Base-by-base conservation (phyloP, 768 basidiomycete species). In the Gautieria morchelliformis region DNA sequence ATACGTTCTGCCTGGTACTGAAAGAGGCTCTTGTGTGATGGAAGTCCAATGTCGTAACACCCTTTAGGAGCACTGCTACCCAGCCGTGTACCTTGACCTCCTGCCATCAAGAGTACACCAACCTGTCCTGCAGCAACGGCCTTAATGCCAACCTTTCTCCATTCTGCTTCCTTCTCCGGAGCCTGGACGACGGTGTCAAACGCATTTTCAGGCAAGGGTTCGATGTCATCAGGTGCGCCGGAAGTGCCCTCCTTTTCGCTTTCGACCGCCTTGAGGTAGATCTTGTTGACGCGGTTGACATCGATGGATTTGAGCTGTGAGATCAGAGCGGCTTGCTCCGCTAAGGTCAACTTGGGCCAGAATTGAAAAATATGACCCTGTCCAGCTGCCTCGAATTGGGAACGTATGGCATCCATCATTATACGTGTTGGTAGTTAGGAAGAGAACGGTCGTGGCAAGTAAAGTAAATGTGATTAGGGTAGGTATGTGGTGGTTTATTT, bases 1-100 rank as follows among this genome's bases (percentile, higher is more conserved):
- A 99, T 96, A 56, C 96, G 83, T 73, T 95, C 93, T n/a, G 94
- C 96, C 71, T 99, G 96, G 63, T 89, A 87, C 64, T 96, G 93
- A 77, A 99, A 98, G 55, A 99, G 83, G 12, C 86, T 83, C 72
- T 93, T 95, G 72, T 90, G 85, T 22, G 90, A 93, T 11, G 93
- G 90, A 35, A 99, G 77, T 14, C 88, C 90, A 63, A 99, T 97
- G 69, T 98, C 93, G 71, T 97, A 98, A 75, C 94, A 96, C 5
- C 96, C 96, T 68, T 99, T 99, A 20, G 96, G 96, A 5, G 88
- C 88, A 32, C 79, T 81, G 66, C 89, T 93, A 32, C 96, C 96
- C 44, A 99, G 74, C 56, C 96, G 79, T 19, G 94, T 96, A 14
- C 96, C 96, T 72, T 99, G 96, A 1, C 96, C 96, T 41, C 96